These are phyloP conservation scores for Cladophialophora carrionii DNA, from an alignment of 2,329 filamentous ascomycete species.

Conservation along the genomic window DNA sequence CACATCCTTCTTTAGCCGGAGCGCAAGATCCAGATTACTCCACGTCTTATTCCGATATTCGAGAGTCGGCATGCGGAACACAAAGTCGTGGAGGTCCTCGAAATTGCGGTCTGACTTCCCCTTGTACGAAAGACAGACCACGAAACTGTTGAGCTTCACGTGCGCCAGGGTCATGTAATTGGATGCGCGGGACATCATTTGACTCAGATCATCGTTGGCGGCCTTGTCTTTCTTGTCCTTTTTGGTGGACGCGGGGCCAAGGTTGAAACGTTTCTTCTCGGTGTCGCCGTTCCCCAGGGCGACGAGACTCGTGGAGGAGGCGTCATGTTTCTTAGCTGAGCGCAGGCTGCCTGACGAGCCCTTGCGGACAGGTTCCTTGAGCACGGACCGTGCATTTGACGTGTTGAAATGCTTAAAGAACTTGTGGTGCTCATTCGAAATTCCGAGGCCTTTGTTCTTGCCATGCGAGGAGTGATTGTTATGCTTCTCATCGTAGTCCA, in stretches of 20 bases:
- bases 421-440: conserved; percentile 33
- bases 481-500: conserved; percentile 26
- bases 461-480: conserved; percentile 15
- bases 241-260: conserved; percentile 51
- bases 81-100: conserved; percentile 95
- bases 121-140: conserved; percentile 94
- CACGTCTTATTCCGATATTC: conserved; percentile 99
- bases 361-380: conserved; percentile 35
- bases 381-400: conserved; percentile 26
- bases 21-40: conserved; percentile 92
- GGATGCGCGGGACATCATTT: conserved; percentile 93
- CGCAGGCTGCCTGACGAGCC: conserved; percentile 40
- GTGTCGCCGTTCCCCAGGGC: conserved; percentile 23
- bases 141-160: conserved; percentile 92
- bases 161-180: conserved; percentile 98
- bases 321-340: conserved; percentile 45
- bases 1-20: conserved; percentile 91
- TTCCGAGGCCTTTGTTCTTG: conserved; percentile 34
- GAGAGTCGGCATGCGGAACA: conserved; percentile 90
- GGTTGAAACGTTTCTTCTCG: conserved; percentile 53
- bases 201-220: conserved; percentile 80
- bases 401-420: conserved; percentile 36
- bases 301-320: conserved; percentile 33
- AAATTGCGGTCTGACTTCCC: conserved; percentile 93
- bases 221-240: conserved; percentile 63